phyloP scores from a whole-genome alignment of 331 rosid genomes.

The Acacia concinna region DNA sequence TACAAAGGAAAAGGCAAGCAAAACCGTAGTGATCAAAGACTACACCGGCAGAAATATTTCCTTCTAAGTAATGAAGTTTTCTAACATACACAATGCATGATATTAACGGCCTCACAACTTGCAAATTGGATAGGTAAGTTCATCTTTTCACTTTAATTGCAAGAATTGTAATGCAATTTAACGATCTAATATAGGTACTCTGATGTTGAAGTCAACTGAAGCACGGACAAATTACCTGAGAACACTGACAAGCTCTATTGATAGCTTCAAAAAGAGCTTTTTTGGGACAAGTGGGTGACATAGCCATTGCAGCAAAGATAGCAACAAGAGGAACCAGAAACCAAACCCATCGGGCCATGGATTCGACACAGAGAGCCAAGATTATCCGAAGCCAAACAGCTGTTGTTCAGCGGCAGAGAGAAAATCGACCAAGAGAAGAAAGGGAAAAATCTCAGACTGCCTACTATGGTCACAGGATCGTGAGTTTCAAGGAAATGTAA shows the following conservation, averaged over 20 bases:
- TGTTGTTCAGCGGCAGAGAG: background rate
- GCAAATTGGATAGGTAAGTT: constrained; percentile 7
- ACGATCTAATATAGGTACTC: background rate
- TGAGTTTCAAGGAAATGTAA: background rate
- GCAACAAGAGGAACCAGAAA: constrained; percentile 48
- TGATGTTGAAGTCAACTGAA: constrained; percentile 6
- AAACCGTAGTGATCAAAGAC: background rate
- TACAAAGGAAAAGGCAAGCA: background rate
- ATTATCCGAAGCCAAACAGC: constrained; percentile 11
- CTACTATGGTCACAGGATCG: background rate
- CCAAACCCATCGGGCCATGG: constrained; percentile 58
- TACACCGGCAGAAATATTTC: background rate
- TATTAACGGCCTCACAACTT: background rate
- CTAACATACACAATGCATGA: background rate
- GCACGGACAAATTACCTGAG: constrained; percentile 50
- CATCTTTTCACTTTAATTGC: background rate
- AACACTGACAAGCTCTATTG: constrained; percentile 65
- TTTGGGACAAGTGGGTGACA: constrained; percentile 53
- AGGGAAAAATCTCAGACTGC: background rate
- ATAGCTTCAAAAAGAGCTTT: constrained; percentile 54
- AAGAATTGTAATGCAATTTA: background rate
- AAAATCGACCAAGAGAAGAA: background rate
- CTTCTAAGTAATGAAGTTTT: background rate
- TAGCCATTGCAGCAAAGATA: constrained; percentile 56
- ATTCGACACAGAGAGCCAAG: constrained; percentile 5